Evolutionary conservation across 2,329 filamentous ascomycete species (phyloP), one percentile per base, ranked within the genome.

Genomic region (Ascochyta clinopodiicola): DNA sequence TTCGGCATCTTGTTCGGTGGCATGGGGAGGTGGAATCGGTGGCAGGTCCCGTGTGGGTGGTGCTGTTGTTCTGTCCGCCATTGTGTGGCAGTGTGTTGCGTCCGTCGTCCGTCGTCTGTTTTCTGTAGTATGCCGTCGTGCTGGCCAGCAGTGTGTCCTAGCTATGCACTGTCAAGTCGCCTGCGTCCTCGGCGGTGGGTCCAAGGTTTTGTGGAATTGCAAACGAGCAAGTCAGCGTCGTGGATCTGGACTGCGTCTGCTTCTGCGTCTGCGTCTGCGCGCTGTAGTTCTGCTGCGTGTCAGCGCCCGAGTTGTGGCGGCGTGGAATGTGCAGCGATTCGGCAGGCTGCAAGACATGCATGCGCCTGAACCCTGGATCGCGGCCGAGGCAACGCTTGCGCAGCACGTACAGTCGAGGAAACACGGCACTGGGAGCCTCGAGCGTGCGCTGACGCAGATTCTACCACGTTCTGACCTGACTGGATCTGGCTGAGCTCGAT

Each of bases 51-150:
- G 66, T 40, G 44, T 61, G 25, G 66, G 64, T 51, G 64, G 47
- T 51, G 61, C 48, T 34, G 69, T 51, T 36, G 64, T 43, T 31
- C 62, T 56, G 43, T 72, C 63, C 36, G 63, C 56, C 72, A 76
- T 76, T 52, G 56, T 61, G 60, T 66, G 32, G 38, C 43, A 27
- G 49, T 45, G 47, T 17, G 35, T 42, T 51, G 54, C 32, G 43
- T 46, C 27, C 32, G 43, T 46, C 27, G 52, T 34, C 15, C 32
- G 17, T 17, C 17, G 17, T 17, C 17, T 17, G 17, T 17, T 17
- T 17, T 17, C 17, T 17, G 17, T 17, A 17, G 17, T 17, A 17
- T 17, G 17, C 17, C 17, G 17, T 17, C 17, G 17, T 53, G 35
- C 47, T 48, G 51, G 54, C 49, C 21, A 47, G n/a, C 12, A 35